Base-by-base conservation (phyloP, 202 grass and related monocot genomes). In the Brachypodium distachyon region DNA sequence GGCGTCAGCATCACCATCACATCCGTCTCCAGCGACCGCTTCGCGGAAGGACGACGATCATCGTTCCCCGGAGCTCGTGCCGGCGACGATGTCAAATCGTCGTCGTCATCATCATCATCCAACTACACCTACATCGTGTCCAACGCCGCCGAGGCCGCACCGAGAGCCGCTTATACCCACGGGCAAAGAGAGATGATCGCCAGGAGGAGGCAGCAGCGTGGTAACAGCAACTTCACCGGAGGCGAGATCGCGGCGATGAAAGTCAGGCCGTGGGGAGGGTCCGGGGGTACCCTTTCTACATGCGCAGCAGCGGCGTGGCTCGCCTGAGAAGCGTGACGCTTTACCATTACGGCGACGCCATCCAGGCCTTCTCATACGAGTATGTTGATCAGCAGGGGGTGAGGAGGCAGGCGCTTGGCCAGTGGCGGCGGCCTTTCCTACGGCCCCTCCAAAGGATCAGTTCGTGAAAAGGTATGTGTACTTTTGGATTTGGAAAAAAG, bases 261-360 rank as follows among this genome's bases (percentile, higher is more conserved):
- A 60, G 19, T 67, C 3, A 73, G 81, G 3, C 81, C 61, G 3
- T 83, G 81, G 81, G 81, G 81, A 32, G 73, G 81, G 13, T 25
- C 53, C 6, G 81, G 73, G 81, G 73, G 12, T 12, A 41, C 6
- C 17, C 63, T 0, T 77, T 77, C 33, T 50, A 50, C 81, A 77
- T 51, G 62, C 31, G 10, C 0, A 16, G 14, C 60, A 6, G 10
- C 1, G 27, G 27, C 27, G 27, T 12, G 12, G 8, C 62, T 61
- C 63, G 31, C 18, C 53, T 83, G 18, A 42, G 19, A 0, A 52
- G 52, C 42, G 22, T 83, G 63, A 12, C 28, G 42, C 1, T 83
- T 22, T 39, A 83, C 23, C 64, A 83, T 47, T 60, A n/a, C n/a
- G n/a, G 63, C 33, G 2, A 44, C 33, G 33, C 18, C n/a, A 61